Percentiles rank a stretch among this genome's conserved stretches.
Evolutionary conservation across 176 grass and related monocot genomes (phyloP).

Genomic region (Oryza meridionalis): DNA sequence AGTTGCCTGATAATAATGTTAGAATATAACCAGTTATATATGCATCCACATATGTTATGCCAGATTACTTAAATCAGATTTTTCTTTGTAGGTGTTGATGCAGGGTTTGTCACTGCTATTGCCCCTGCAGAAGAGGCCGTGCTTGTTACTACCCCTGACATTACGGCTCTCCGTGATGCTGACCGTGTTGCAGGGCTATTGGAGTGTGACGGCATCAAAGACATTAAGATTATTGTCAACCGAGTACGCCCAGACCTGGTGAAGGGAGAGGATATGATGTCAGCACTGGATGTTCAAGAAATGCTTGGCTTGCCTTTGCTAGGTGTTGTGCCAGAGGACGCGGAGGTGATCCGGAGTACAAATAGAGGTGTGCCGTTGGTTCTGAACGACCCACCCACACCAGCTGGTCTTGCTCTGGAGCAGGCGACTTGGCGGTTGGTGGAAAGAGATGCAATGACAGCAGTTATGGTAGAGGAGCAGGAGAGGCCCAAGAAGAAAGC

Average conservation of each 20-base stretch:
- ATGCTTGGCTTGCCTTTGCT: slow-evolving; percentile 89
- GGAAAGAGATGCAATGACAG: slow-evolving; percentile 87
- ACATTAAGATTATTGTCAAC: slow-evolving; percentile 93
- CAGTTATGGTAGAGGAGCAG: slow-evolving; percentile 82
- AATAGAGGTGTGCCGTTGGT: slow-evolving; percentile 79
- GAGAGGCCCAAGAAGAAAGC: slow-evolving; percentile 70
- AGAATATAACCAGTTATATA: background rate
- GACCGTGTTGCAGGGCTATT: slow-evolving; percentile 79
- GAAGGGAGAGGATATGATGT: slow-evolving; percentile 97
- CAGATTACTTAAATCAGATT: background rate
- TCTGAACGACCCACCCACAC: slow-evolving; percentile 68
- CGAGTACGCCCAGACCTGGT: slow-evolving; percentile 81
- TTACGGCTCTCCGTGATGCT: slow-evolving; percentile 82
- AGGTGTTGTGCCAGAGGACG: slow-evolving; percentile 81
- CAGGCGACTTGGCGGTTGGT: slow-evolving; percentile 84
- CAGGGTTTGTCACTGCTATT: slow-evolving; percentile 88
- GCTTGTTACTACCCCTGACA: slow-evolving; percentile 85
- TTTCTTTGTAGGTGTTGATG: slow-evolving; percentile 61
- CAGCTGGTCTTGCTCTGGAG: slow-evolving; percentile 82
- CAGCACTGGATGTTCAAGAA: slow-evolving; percentile 86
- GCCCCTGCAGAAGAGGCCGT: slow-evolving; percentile 87
- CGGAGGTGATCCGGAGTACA: slow-evolving; percentile 83
- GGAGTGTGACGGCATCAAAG: slow-evolving; percentile 89
- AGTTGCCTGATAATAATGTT: background rate
- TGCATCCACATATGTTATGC: background rate